Base-by-base conservation (phyloP, 495 filamentous ascomycete genomes). In the Talaromyces trachyspermus region DNA sequence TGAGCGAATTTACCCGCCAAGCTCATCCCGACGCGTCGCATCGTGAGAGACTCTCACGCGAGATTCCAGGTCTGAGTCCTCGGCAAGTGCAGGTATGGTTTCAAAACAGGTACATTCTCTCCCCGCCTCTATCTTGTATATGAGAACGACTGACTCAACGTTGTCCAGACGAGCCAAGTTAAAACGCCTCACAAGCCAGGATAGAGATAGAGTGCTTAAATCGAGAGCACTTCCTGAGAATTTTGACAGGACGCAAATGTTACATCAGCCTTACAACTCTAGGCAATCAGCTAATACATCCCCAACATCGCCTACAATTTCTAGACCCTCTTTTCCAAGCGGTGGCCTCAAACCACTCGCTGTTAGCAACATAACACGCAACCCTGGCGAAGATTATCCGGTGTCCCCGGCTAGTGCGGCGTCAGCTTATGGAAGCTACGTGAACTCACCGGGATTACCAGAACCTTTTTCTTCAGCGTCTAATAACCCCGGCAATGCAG, bases 11-110 rank as follows among this genome's bases (percentile, higher is more conserved):
- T 57, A 86, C 88, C 43, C 88, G 91, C 53, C 89, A 97, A 56
- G 86, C 91, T 17, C 91, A 97, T 68, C 91, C 91, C 10, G 90
- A 97, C 63, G 90, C 91, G 24, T 86, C 88, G 36, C 89, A 97
- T 67, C 79, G 91, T 48, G 89, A 96, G 64, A 75, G 89, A 25
- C 70, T 97, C 43, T 91, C 91, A 25, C 74, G 85, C 48, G 91
- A 96, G 58, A 96, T 97, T 43, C 91, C 91, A 35, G 91, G 91
- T 8, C 69, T 97, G 36, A 95, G 86, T 49, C 88, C 91, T 32
- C 80, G 91, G 49, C 91, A 97, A 61, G 91, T 97, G 7, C 91
- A 97, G 69, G 91, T 97, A 49, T 97, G 91, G 91, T 97, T 97
- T 65, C 91, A 97, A 66, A 97, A 97, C 66, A 81, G 91, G 91